A percentile compares a stretch with the other conserved stretches of the same genome.
Conservation (phyloP, 768 basidiomycete species). For the Dendrothele bispora region DNA sequence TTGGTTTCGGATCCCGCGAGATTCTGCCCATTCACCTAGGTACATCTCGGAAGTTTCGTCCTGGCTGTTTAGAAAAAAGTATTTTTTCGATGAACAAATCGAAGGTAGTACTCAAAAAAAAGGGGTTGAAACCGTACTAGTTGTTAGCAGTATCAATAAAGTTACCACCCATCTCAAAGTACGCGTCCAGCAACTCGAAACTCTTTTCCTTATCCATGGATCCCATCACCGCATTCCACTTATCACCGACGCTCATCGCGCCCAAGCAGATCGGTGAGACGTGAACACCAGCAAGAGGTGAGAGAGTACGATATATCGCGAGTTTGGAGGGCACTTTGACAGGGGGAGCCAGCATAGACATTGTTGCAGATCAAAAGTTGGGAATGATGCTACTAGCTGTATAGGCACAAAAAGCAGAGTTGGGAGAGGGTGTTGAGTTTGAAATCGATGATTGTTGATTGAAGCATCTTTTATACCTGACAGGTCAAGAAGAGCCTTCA, state of each 20-base stretch:
- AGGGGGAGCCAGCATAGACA: no score
- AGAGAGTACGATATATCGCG: slow-evolving; percentile 30
- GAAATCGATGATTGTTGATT: no score
- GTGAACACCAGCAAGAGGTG: slow-evolving; percentile 32
- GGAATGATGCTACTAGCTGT: no score
- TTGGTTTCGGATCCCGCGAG: slow-evolving; percentile 44
- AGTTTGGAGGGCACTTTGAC: slow-evolving; percentile 29
- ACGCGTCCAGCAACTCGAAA: slow-evolving; percentile 48
- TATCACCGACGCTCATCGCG: slow-evolving; percentile 39
- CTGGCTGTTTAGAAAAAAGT: slow-evolving; percentile 31
- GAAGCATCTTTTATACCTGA: no score
- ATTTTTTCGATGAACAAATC: not conserved
- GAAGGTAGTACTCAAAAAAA: not conserved
- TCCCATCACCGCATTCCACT: slow-evolving; percentile 31
- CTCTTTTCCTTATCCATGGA: slow-evolving; percentile 39
- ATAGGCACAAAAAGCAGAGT: no score
- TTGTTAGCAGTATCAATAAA: slow-evolving; percentile 49
- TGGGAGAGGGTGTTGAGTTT: no score
- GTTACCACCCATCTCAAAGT: slow-evolving; percentile 45
- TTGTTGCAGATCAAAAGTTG: no score
- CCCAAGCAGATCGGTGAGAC: slow-evolving; percentile 40
- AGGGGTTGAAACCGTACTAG: slow-evolving; percentile 29
- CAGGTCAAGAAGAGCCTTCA: no score
- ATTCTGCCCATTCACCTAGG: slow-evolving; percentile 54
- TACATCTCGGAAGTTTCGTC: slow-evolving; percentile 55